A percentile compares a stretch with the other conserved stretches of the same genome.
These are phyloP conservation scores for Mortierella sp. DNA, from an alignment of 371 early-diverging fungal genomes.

Conservation along the genomic window DNA sequence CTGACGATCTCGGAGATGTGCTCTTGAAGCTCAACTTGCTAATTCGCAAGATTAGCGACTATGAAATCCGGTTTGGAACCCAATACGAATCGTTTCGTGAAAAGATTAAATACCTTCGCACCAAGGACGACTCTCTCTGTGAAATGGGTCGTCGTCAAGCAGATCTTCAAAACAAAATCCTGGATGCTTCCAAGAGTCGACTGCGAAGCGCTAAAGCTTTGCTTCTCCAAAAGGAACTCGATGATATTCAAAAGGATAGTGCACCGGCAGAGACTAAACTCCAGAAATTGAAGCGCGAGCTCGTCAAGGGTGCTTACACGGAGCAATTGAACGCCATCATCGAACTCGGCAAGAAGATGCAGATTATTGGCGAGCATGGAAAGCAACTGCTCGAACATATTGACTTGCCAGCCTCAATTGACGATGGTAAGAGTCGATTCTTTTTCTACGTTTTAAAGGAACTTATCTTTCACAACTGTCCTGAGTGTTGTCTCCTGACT, in stretches of 20 bases:
- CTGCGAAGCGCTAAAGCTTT: conserved; percentile 40
- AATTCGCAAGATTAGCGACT: conserved; percentile 56
- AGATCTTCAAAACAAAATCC: conserved; percentile 43
- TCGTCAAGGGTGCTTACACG: conserved; percentile 52
- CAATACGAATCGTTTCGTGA: conserved; percentile 54
- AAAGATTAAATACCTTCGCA: conserved; percentile 55
- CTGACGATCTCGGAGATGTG: conserved; percentile 51
- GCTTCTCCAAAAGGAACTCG: conserved; percentile 47
- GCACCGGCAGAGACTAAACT: conserved; percentile 37
- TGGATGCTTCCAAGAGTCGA: conserved; percentile 45
- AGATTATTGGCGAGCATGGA: conserved; percentile 56
- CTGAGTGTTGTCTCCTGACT: no score
- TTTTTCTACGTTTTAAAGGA: not conserved
- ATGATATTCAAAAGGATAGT: conserved; percentile 40
- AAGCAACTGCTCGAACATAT: conserved; percentile 45
- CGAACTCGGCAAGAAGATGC: conserved; percentile 53
- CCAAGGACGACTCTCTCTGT: conserved; percentile 55
- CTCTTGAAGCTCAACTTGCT: conserved; percentile 52
- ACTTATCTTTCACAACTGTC: no score
- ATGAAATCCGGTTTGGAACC: conserved; percentile 48
- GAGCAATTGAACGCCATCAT: conserved; percentile 47
- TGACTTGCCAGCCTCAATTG: conserved; percentile 21
- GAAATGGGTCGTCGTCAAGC: conserved; percentile 54
- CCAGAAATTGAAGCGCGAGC: conserved; percentile 41
- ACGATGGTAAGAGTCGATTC: conserved; percentile 28